Conservation (phyloP, 2,329 filamentous ascomycete species). For the Penicillium sp. region DNA sequence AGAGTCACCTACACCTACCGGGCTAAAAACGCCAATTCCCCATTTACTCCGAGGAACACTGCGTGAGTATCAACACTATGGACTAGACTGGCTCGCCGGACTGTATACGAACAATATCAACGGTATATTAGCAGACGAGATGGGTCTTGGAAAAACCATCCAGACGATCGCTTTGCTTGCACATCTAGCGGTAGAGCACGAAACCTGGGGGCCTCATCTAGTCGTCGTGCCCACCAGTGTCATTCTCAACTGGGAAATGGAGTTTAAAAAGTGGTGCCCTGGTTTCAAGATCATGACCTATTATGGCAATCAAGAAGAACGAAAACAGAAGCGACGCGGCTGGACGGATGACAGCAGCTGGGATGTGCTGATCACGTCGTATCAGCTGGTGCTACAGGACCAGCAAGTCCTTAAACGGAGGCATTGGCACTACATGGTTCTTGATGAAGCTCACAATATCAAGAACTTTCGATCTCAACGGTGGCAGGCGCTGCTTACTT, state of each 20-base stretch:
- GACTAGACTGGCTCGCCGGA: conserved; percentile 93
- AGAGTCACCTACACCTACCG: conserved; percentile 37
- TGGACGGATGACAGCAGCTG: conserved; percentile 92
- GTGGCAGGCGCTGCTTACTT: conserved; percentile 91
- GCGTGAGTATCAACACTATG: conserved; percentile 93
- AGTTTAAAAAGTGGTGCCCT: conserved; percentile 97
- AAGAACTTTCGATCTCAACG: conserved; percentile 98
- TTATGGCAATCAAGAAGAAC: conserved; percentile 90
- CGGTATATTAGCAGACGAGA: conserved; percentile 94
- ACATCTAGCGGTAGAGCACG: conserved; percentile 83
- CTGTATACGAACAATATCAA: conserved; percentile 91
- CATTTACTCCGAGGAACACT: conserved; percentile 81
- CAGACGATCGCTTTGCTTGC: conserved; percentile 94
- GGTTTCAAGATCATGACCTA: conserved; percentile 98
- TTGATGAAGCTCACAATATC: conserved; percentile 98
- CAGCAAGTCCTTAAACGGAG: conserved; percentile 89
- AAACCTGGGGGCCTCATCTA: conserved; percentile 92
- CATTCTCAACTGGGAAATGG: conserved; percentile 99
- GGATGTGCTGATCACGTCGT: conserved; percentile 97
- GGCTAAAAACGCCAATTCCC: conserved; percentile 67
- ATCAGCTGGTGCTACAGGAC: conserved; percentile 92
- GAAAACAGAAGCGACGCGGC: conserved; percentile 82
- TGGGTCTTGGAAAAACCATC: conserved; percentile 97
- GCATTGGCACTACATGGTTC: conserved; percentile 95
- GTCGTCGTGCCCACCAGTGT: conserved; percentile 97